Base-by-base conservation (phyloP, 768 basidiomycete genomes). In the Coprinopsis strossmayeri region DNA sequence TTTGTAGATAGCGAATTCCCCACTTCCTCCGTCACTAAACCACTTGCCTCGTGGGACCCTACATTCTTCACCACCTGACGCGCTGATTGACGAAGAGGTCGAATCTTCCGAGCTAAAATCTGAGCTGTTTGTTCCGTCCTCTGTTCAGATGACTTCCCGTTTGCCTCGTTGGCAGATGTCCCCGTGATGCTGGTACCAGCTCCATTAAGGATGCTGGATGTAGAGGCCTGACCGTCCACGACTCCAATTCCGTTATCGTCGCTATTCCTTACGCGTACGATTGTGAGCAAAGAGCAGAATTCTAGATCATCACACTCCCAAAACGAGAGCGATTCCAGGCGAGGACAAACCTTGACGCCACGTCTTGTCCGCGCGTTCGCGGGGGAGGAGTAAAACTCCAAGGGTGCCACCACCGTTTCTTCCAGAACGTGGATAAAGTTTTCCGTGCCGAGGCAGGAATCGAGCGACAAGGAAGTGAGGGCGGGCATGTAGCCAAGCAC, bases 401-500 rank as follows among this genome's bases (percentile, higher is more conserved):
- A 41, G 39, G 11, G 27, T 49, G 43, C 32, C 56, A 51, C 53
- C 47, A 34, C 46, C 21, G 64, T 59, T 48, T 74, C 69, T 32
- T 67, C 59, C 24, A 80, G 60, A 15, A 66, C 67, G 3, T 64
- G 65, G 35, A 80, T 56, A 38, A 80, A 52, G 45, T 50, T 62
- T 26, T 59, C 62, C 18, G 70, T 69, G 21, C 76, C 72, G 1
- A 61, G 58, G 59, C 78, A 79, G 10, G 59, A 60, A 49, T 76
- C 74, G 34, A 81, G 57, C 11, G 73, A 68, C 25, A 81, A 61
- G 7, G 71, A 71, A 24, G 64, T 60, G 42, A 80, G 71, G 52
- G 66, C 63, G 12, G 76, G 77, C 63, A 75, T 70, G 61, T 80
- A 80, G 5, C 73, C 70, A 12, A 81, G 64, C 61, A 79, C 65